Conservation (phyloP, 169 alveolate species). For the Prorocentrum cordatum region DNA sequence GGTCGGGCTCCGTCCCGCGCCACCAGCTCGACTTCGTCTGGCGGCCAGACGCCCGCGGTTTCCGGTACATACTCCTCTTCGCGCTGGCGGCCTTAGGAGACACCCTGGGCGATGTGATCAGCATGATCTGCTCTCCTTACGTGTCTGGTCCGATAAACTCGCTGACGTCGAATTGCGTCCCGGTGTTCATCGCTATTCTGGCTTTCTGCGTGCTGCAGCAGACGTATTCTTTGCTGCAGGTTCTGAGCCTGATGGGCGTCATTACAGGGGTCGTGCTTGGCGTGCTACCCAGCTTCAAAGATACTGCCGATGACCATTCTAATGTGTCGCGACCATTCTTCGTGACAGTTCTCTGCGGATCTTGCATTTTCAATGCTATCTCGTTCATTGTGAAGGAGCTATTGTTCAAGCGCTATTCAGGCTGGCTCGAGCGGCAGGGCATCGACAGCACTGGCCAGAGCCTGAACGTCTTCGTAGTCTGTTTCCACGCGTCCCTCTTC, state of each 20-base stretch:
- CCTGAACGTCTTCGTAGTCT: conserved; percentile 25
- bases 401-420: neutral
- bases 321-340: neutral
- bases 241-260: conserved; percentile 5
- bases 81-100: too few species aligned
- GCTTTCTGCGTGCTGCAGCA: conserved; percentile 29
- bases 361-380: conserved; percentile 41
- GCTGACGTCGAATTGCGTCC: neutral
- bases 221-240: conserved; percentile 8
- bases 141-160: conserved; percentile 37
- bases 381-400: conserved; percentile 37
- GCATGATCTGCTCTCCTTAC: conserved; percentile 15
- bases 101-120: conserved; percentile 29
- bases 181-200: conserved; percentile 8
- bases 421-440: neutral
- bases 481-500: conserved; percentile 16
- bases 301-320: neutral
- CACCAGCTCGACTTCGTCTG: conserved; percentile 9
- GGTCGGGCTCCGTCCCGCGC: neutral
- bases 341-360: conserved; percentile 8
- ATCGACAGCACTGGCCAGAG: neutral
- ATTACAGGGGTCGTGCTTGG: neutral
- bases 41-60: conserved; percentile 21
- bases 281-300: neutral
- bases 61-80: too few species aligned